Percentiles rank a stretch among this genome's conserved stretches.
phyloP scores from a whole-genome alignment of 2,329 filamentous ascomycete genomes.

The Claviceps maximensis region DNA sequence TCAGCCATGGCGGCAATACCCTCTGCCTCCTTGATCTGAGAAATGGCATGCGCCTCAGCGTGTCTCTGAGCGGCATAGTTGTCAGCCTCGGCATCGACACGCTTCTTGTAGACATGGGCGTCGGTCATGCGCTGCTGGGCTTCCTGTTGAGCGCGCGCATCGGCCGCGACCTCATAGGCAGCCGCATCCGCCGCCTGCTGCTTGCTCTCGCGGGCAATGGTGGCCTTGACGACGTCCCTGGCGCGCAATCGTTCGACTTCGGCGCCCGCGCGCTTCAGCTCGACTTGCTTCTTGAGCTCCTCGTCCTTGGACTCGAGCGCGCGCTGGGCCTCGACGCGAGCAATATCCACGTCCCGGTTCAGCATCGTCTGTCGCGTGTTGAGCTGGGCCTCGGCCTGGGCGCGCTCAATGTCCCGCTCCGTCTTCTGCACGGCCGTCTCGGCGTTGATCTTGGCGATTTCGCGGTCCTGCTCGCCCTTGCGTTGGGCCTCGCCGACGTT shows the following conservation, averaged over 20 bases:
- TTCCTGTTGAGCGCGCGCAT: slow-evolving; percentile 43
- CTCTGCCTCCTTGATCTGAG: slow-evolving; percentile 60
- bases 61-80: slow-evolving; percentile 28
- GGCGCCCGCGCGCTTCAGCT: slow-evolving; percentile 63
- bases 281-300: slow-evolving; percentile 65
- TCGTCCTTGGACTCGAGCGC: slow-evolving; percentile 65
- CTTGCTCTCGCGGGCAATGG: slow-evolving; percentile 52
- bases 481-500: slow-evolving; percentile 68
- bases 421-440: slow-evolving; percentile 77
- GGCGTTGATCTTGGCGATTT: slow-evolving; percentile 79
- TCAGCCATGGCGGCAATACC: slow-evolving; percentile 65
- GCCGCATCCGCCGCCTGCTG: slow-evolving; percentile 55
- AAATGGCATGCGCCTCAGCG: slow-evolving; percentile 46
- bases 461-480: slow-evolving; percentile 67
- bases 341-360: slow-evolving; percentile 60
- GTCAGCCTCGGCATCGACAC: slow-evolving; percentile 29
- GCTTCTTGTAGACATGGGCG: slow-evolving; percentile 36
- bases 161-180: slow-evolving; percentile 51
- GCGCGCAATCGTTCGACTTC: slow-evolving; percentile 72
- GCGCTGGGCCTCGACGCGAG: slow-evolving; percentile 59
- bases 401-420: slow-evolving; percentile 70
- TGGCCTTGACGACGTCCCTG: slow-evolving; percentile 64
- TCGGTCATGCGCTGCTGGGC: slow-evolving; percentile 39
- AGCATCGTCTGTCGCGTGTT: slow-evolving; percentile 60
- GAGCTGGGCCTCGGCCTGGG: slow-evolving; percentile 63